Base-by-base conservation (phyloP, 73 alveolate genomes). In the Paramecium sexaurelia region DNA sequence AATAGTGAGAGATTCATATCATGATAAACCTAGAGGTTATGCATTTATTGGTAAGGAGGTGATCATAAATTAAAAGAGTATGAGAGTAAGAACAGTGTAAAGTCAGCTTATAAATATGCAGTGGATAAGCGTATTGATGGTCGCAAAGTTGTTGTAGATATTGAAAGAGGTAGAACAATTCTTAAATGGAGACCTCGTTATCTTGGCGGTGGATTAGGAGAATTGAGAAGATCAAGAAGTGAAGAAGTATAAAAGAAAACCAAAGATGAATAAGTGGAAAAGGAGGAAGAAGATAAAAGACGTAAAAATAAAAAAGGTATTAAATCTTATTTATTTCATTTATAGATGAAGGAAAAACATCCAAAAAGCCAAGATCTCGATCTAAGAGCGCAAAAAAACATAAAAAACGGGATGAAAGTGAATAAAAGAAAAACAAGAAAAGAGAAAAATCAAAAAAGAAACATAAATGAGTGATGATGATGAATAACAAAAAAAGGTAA, bases 131-230 rank as follows among this genome's bases (percentile, higher is more conserved):
- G 93, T 89, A 95, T 98, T 55, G 99, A 98, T 92, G 99, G 99
- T 15, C 96, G 95, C 82, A 95, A 95, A 85, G 92, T 96, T 24
- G 91, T 95, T 32, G 99, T 96, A 26, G 99, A 98, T 91, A 93
- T 78, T 41, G 99, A 98, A 89, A 87, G 99, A 37, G 99, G 99
- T 4, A 82, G 99, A 69, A 96, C 97, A 17, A 94, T 88, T 40
- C 67, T 85, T 5, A 96, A 93, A 61, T 96, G 97, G 96, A 93
- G 93, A 36, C 99, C 99, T 22, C 95, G 98, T 47, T 92, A 97
- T 91, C 93, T 96, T 7, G 99, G 99, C 7, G 99, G 99, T 29
- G 99, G 99, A 22, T 93, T 93, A 68, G 99, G 99, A 39, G 90
- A 78, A 32, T 39, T 39, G 75, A 78, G 90, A 39, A 19, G 71